A percentile compares a stretch with the other conserved stretches of the same genome.
Evolutionary conservation across 441 rosid genomes (phyloP).

Genomic region (Arabidopsis hybrid): DNA sequence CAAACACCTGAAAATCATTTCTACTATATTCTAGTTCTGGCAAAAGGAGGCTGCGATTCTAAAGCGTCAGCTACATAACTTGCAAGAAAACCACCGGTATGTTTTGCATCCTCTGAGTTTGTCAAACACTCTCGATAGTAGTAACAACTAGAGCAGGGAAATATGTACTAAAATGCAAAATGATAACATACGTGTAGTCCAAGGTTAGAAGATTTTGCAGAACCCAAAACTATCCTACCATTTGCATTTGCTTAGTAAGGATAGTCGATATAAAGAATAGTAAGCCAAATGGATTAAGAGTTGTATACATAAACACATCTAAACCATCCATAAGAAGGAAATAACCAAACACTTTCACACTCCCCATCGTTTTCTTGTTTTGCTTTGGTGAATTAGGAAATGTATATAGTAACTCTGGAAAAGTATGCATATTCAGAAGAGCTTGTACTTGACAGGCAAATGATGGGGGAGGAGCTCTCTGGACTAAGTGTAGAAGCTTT

Average conservation of each 20-base stretch:
- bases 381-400: neutral
- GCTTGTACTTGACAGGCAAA: conserved; percentile 62
- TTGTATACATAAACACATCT: conserved; percentile 1
- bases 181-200: neutral
- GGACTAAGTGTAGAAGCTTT: conserved; percentile 69
- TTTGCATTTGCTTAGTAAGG: neutral
- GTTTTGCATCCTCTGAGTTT: conserved; percentile 15
- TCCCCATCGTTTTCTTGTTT: neutral
- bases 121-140: neutral
- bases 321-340: conserved; percentile 11
- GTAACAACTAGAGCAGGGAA: neutral
- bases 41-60: conserved; percentile 53
- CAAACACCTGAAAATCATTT: conserved; percentile 34
- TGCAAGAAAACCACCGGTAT: conserved; percentile 91
- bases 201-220: conserved; percentile 9
- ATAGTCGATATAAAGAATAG: neutral
- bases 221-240: conserved; percentile 15
- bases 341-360: conserved; percentile 19
- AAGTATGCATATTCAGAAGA: conserved; percentile 25
- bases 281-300: neutral
- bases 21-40: conserved; percentile 67
- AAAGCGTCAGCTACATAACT: conserved; percentile 68
- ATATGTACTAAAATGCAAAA: conserved; percentile 10
- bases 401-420: conserved; percentile 5
- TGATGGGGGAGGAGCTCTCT: conserved; percentile 96